Evolutionary conservation across 495 filamentous ascomycete genomes (phyloP).

Genomic region (Neurospora sp.): DNA sequence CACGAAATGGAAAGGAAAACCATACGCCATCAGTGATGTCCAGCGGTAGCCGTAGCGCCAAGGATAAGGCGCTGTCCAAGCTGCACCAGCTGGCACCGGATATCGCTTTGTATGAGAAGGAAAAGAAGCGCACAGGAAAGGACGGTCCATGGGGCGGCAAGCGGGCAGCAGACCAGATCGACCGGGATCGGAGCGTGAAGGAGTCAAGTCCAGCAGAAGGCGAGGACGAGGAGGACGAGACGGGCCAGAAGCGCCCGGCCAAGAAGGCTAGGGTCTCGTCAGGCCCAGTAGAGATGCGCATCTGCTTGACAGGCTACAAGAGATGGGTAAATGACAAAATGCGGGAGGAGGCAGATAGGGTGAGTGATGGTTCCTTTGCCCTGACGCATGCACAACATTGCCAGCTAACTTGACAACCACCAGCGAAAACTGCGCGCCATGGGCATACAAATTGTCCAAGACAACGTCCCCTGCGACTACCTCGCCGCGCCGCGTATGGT

Average conservation of each 20-base stretch:
- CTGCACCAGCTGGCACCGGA: slow-evolving; percentile 71
- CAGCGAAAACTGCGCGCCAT: slow-evolving; percentile 74
- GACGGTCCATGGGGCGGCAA: slow-evolving; percentile 72
- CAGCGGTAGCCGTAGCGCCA: slow-evolving; percentile 74
- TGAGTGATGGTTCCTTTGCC: slow-evolving; percentile 31
- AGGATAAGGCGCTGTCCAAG: slow-evolving; percentile 65
- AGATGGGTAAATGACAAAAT: slow-evolving; percentile 57
- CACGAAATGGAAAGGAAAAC: slow-evolving; percentile 64
- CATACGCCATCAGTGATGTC: slow-evolving; percentile 59
- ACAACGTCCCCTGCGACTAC: slow-evolving; percentile 67
- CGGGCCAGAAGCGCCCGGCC: slow-evolving; percentile 36
- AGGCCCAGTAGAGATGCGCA: slow-evolving; percentile 52
- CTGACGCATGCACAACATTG: neutral
- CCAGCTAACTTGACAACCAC: slow-evolving; percentile 12
- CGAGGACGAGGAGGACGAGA: slow-evolving; percentile 35
- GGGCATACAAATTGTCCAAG: slow-evolving; percentile 69
- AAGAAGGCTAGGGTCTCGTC: slow-evolving; percentile 54
- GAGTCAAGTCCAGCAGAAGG: slow-evolving; percentile 20
- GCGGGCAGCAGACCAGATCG: slow-evolving; percentile 45
- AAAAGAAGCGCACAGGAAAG: slow-evolving; percentile 64
- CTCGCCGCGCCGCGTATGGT: slow-evolving; percentile 79
- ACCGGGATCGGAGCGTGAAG: slow-evolving; percentile 32
- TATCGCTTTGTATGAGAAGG: slow-evolving; percentile 84
- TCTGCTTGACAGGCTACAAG: slow-evolving; percentile 71
- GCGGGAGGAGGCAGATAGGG: slow-evolving; percentile 70